phyloP scores from a whole-genome alignment of 495 filamentous ascomycete genomes.

The Alectoria sarmentosa region DNA sequence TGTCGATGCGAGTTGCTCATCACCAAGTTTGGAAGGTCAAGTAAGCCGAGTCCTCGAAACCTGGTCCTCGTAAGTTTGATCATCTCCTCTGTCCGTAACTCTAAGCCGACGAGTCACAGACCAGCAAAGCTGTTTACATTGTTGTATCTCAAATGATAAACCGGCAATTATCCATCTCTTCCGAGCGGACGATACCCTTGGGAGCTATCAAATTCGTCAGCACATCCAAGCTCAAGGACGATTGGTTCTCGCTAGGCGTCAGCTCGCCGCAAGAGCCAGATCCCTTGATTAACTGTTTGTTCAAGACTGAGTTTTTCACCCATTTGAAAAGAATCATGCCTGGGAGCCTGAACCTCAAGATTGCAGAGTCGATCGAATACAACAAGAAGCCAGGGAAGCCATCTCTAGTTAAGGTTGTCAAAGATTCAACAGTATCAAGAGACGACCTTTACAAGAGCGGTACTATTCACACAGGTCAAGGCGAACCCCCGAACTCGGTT shows the following conservation, averaged over 20 bases:
- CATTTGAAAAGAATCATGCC: constrained; percentile 71
- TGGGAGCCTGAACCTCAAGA: constrained; percentile 72
- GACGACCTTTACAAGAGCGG: constrained; percentile 91
- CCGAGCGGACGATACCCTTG: constrained; percentile 74
- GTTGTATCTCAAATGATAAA: constrained; percentile 78
- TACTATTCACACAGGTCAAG: constrained; percentile 75
- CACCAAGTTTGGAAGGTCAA: constrained; percentile 91
- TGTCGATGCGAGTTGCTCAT: constrained; percentile 83
- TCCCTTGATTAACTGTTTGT: constrained; percentile 80
- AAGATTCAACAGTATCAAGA: constrained; percentile 64
- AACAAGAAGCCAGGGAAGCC: constrained; percentile 98
- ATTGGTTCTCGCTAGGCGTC: constrained; percentile 91
- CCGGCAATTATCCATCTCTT: constrained; percentile 67
- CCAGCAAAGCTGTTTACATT: constrained; percentile 77
- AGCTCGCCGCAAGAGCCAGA: constrained; percentile 87
- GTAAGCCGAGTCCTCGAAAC: constrained; percentile 81
- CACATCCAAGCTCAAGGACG: constrained; percentile 73
- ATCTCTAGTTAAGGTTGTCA: constrained; percentile 76
- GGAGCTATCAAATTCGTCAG: constrained; percentile 83
- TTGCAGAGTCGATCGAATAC: constrained; percentile 82
- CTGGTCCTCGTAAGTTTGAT: constrained; percentile 57
- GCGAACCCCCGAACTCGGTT: constrained; percentile 75
- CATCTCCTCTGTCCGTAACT: neutral
- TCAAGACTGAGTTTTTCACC: constrained; percentile 97
- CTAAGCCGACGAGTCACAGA: constrained; percentile 35